These are phyloP conservation scores for Protomyces pachydermus DNA, from an alignment of 1,139 yeast species.

Conservation along the genomic window DNA sequence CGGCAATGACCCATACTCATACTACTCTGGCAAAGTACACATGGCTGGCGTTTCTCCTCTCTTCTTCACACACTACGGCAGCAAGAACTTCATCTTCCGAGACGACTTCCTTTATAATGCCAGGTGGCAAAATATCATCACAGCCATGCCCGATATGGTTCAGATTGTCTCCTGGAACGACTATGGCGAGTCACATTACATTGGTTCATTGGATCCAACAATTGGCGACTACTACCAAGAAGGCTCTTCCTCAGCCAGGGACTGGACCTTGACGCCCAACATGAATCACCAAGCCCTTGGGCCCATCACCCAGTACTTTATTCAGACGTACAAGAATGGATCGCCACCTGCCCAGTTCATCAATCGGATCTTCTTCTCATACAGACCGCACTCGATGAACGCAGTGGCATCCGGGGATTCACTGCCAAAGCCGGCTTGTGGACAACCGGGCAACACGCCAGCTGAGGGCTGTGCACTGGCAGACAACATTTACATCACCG, in stretches of 20 bases:
- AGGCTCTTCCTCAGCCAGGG: not conserved
- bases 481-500: conserved; percentile 25
- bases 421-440: conserved; percentile 7
- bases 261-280: conserved; percentile 6
- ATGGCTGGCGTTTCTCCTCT: conserved; percentile 29
- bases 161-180: conserved; percentile 31
- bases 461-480: not conserved
- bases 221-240: conserved; percentile 14
- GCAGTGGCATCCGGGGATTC: conserved; percentile 22
- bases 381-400: conserved; percentile 25
- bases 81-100: conserved; percentile 24
- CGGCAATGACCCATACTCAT: not conserved
- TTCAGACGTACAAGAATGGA: conserved; percentile 18
- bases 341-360: conserved; percentile 6
- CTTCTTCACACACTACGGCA: conserved; percentile 29
- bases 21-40: conserved; percentile 24
- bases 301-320: conserved; percentile 13
- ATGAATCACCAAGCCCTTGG: conserved; percentile 16
- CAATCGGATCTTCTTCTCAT: conserved; percentile 23
- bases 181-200: conserved; percentile 30
- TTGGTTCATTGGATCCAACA: conserved; percentile 20
- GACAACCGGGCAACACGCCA: not conserved
- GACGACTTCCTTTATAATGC: conserved; percentile 24
- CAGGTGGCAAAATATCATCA: conserved; percentile 27
- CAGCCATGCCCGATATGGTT: conserved; percentile 24